These are phyloP conservation scores for Paraconiothyrium sp. DNA, from an alignment of 2,329 filamentous ascomycete species.

Conservation along the genomic window DNA sequence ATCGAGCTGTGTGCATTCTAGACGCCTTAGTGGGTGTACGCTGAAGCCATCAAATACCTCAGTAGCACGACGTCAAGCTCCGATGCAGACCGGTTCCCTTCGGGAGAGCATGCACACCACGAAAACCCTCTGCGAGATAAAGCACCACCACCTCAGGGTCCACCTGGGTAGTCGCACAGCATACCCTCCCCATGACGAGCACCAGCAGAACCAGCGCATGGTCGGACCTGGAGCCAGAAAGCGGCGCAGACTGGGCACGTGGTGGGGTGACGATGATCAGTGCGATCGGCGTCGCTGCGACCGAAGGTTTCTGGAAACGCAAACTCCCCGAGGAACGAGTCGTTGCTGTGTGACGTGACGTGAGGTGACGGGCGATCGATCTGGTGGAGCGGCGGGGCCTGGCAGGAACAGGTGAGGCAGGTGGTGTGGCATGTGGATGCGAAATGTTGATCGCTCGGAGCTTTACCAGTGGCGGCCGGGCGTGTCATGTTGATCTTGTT, in stretches of 20 bases:
- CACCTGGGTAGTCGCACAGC: not conserved
- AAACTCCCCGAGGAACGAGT: not conserved
- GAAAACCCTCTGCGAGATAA: not conserved
- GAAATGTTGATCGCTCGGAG: not conserved
- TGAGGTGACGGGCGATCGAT: not conserved
- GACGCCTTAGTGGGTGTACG: too few relatives aligned
- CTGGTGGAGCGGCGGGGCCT: not conserved
- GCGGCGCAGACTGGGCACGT: not conserved
- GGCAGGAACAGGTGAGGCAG: not conserved
- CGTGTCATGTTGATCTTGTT: not conserved
- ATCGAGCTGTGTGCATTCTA: not conserved
- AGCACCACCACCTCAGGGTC: not conserved
- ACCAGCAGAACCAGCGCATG: too few relatives aligned
- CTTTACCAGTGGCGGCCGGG: not conserved
- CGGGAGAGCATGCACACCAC: not conserved
- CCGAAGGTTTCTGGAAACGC: not conserved
- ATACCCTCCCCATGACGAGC: not conserved
- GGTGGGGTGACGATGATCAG: not conserved
- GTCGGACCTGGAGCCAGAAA: not conserved
- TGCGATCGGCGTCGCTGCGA: not conserved
- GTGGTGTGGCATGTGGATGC: not conserved
- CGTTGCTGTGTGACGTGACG: slow-evolving; percentile 5
- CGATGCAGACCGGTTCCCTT: not conserved
- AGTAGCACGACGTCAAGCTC: not conserved
- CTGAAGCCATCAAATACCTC: not conserved